These are phyloP conservation scores for Macrolepiota dolichaula DNA, from an alignment of 768 basidiomycete species.

Conservation along the genomic window DNA sequence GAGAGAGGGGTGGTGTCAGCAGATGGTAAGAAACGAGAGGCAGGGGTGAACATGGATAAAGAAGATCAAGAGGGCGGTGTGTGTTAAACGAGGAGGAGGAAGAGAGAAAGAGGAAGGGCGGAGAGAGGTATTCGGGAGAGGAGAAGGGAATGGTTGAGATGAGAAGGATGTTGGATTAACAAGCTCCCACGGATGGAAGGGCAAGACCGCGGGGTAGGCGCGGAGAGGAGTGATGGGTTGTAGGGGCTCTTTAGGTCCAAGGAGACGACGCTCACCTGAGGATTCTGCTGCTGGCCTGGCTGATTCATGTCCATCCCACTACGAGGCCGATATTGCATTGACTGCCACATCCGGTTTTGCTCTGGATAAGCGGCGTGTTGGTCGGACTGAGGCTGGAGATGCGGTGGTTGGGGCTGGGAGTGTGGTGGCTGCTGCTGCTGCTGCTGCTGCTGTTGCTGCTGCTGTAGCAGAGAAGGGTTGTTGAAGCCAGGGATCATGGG, in stretches of 20 bases:
- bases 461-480: slow-evolving; percentile 30
- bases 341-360: slow-evolving; percentile 54
- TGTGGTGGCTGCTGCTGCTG: slow-evolving; percentile 35
- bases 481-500: slow-evolving; percentile 50
- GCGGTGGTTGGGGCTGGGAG: slow-evolving; percentile 39
- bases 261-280: slow-evolving; percentile 42
- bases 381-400: slow-evolving; percentile 40
- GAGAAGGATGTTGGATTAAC: slow-evolving; percentile 6
- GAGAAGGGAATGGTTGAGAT: neutral
- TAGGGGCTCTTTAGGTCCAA: slow-evolving; percentile 5
- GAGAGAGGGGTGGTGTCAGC: slow-evolving; percentile 21
- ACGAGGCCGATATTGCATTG: slow-evolving; percentile 44
- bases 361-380: slow-evolving; percentile 46
- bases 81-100: neutral
- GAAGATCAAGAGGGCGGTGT: neutral
- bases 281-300: slow-evolving; percentile 29
- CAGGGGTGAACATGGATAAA: slow-evolving; percentile 19
- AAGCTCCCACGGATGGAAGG: slow-evolving; percentile 7
- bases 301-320: slow-evolving; percentile 37
- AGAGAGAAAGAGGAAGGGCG: neutral
- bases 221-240: slow-evolving; percentile 7
- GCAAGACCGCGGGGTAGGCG: slow-evolving; percentile 4
- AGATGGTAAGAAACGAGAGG: slow-evolving; percentile 13
- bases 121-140: neutral
- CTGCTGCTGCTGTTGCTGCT: slow-evolving; percentile 42